phyloP scores from a whole-genome alignment of 179 eudicot genomes.

The Heliamphora pulchella region DNA sequence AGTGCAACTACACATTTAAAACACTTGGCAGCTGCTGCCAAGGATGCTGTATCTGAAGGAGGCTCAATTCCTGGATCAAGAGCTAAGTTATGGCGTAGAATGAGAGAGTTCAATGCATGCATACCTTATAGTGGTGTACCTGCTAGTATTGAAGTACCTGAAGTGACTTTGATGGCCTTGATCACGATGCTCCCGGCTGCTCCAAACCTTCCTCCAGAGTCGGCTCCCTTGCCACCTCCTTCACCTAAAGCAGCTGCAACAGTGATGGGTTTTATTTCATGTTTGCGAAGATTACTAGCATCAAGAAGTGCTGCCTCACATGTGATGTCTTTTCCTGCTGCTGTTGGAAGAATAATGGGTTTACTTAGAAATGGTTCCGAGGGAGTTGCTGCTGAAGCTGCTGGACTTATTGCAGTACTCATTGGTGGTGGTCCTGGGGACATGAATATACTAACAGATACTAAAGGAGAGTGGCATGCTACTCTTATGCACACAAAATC shows the following conservation, averaged over 20 bases:
- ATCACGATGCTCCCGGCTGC: conserved; percentile 95
- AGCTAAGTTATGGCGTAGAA: conserved; percentile 98
- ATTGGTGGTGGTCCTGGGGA: conserved; percentile 97
- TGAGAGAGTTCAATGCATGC: conserved; percentile 95
- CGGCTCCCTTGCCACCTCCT: conserved; percentile 93
- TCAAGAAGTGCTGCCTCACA: conserved; percentile 98
- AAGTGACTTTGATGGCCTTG: conserved; percentile 96
- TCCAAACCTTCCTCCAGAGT: conserved; percentile 90
- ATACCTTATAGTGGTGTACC: conserved; percentile 88
- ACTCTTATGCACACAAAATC: conserved; percentile 92
- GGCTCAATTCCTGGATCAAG: conserved; percentile 96
- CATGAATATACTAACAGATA: conserved; percentile 55
- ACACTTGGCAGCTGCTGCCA: conserved; percentile 93
- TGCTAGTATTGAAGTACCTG: conserved; percentile 78
- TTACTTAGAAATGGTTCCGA: conserved; percentile 98
- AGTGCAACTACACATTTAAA: conserved; percentile 76
- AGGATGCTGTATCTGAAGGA: conserved; percentile 98
- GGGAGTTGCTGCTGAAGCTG: conserved; percentile 91
- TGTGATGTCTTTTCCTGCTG: conserved; percentile 96
- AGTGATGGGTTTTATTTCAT: conserved; percentile 79
- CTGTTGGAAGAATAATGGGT: conserved; percentile 99
- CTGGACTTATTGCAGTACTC: conserved; percentile 84
- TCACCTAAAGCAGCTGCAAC: conserved; percentile 99
- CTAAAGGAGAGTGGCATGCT: conserved; percentile 94
- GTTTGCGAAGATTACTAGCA: conserved; percentile 79